A percentile compares a stretch with the other conserved stretches of the same genome.
phyloP scores from a whole-genome alignment of 176 grass and related monocot genomes.

The Bolboschoenus planiculmis region DNA sequence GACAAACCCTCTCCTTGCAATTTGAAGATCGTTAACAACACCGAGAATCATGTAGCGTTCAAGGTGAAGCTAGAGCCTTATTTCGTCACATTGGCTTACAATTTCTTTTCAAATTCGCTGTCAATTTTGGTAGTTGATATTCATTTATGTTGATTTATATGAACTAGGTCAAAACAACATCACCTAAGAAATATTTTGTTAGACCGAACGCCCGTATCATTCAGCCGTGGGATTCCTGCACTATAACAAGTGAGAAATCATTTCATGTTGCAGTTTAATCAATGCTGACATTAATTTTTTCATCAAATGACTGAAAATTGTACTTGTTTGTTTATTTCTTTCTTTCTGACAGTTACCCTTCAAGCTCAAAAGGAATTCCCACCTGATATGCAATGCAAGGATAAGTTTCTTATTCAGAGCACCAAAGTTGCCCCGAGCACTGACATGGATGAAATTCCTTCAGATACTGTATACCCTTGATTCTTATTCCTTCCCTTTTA shows the following conservation, averaged over 20 bases:
- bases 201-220: conserved; percentile 79
- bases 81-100: conserved; percentile 7
- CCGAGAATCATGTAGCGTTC: conserved; percentile 90
- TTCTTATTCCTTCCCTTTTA: conserved; percentile 6
- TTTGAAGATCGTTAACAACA: conserved; percentile 98
- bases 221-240: conserved; percentile 96
- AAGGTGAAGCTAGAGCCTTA: conserved; percentile 43
- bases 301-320: conserved; percentile 8
- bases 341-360: conserved; percentile 57
- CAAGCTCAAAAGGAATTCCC: conserved; percentile 84
- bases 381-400: conserved; percentile 84
- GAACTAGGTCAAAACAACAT: conserved; percentile 92
- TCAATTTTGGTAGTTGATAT: conserved; percentile 25
- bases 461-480: conserved; percentile 54
- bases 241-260: conserved; percentile 51
- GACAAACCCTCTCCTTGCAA: conserved; percentile 90
- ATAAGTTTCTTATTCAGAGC: conserved; percentile 98
- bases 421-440: conserved; percentile 62
- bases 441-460: conserved; percentile 78
- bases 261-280: conserved; percentile 8
- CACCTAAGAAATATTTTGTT: conserved; percentile 96
- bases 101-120: neutral
- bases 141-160: conserved; percentile 12
- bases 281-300: neutral
- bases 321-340: neutral